Conservation (phyloP, 768 basidiomycete species). For the Trametes maxima region DNA sequence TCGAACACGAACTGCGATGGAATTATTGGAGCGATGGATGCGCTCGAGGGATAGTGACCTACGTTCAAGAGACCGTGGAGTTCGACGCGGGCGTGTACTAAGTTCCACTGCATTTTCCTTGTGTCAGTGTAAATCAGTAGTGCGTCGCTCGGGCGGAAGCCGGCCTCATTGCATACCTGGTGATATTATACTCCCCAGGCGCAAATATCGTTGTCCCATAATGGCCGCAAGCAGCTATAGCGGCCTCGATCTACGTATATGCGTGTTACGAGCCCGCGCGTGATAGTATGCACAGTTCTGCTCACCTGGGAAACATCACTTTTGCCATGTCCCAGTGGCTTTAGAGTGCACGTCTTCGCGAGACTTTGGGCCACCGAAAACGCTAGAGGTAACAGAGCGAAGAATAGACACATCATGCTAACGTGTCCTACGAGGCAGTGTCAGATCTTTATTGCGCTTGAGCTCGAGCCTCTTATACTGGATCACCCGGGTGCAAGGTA, state of each 20-base stretch:
- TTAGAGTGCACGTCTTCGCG: conserved; percentile 26
- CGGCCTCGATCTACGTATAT: conserved; percentile 45
- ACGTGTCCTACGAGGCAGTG: not conserved
- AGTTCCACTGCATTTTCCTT: conserved; percentile 59
- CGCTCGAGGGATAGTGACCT: conserved; percentile 10
- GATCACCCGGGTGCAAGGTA: not conserved
- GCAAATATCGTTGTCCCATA: conserved; percentile 48
- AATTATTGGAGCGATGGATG: not conserved
- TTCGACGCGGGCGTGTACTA: conserved; percentile 46
- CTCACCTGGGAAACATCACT: conserved; percentile 32
- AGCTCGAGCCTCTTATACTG: conserved; percentile 8
- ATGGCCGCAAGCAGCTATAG: conserved; percentile 52
- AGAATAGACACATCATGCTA: not conserved
- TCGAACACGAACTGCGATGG: conserved; percentile 51
- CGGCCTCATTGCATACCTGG: conserved; percentile 38
- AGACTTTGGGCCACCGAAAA: not conserved
- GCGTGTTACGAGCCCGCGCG: not conserved
- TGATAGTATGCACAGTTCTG: not conserved
- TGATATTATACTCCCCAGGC: conserved; percentile 52
- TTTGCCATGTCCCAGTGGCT: conserved; percentile 26
- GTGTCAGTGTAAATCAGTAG: not conserved
- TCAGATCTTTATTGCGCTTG: not conserved
- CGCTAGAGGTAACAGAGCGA: not conserved
- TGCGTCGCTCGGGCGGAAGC: not conserved
- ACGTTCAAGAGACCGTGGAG: conserved; percentile 47